phyloP scores from a whole-genome alignment of 345 rosid genomes.

The Psidium guajava region DNA sequence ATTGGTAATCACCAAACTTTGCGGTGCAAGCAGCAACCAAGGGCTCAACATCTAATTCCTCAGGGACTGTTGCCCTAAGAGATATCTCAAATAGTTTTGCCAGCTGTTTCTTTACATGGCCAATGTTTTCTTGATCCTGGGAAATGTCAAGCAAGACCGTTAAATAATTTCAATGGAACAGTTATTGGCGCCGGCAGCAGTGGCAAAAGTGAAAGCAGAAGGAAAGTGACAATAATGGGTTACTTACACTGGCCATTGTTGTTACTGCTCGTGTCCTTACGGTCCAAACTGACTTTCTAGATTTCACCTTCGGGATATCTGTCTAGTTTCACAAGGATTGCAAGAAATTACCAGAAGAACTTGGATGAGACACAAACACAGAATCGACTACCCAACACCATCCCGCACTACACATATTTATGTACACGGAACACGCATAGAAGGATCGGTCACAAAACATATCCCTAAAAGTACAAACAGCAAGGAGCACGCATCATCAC shows the following conservation, averaged over 20 bases:
- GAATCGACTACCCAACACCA: background rate
- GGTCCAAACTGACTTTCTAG: constrained; percentile 28
- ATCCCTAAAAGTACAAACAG: background rate
- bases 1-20: constrained; percentile 88
- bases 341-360: constrained; percentile 4
- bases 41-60: constrained; percentile 55
- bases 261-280: constrained; percentile 19
- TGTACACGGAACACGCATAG: background rate
- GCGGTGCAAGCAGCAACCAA: constrained; percentile 51
- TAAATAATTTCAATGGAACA: background rate
- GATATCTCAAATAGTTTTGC: constrained; percentile 52
- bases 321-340: constrained; percentile 41
- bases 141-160: background rate
- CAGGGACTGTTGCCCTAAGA: constrained; percentile 47
- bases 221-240: background rate
- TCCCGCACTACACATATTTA: background rate
- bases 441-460: background rate
- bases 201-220: background rate
- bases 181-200: background rate
- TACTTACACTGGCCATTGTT: constrained; percentile 63
- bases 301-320: constrained; percentile 41
- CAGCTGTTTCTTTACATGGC: constrained; percentile 51
- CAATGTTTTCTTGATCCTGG: constrained; percentile 46
- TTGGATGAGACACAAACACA: background rate
- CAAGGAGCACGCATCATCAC: background rate